These are phyloP conservation scores for Schwanniomyces occidentalis DNA, from an alignment of 805 yeast species.

Conservation along the genomic window DNA sequence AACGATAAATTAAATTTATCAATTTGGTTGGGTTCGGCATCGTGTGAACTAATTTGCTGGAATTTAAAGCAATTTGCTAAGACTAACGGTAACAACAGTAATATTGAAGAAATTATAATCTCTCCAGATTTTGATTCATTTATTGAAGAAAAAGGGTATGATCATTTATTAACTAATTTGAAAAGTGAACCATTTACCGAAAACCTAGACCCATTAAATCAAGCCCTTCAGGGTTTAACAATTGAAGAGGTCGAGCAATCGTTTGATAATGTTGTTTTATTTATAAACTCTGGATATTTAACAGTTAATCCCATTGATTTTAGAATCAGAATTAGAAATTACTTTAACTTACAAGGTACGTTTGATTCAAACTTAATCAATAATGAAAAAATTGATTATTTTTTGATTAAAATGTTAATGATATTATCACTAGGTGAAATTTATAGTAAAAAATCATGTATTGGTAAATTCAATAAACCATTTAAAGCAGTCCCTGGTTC, in stretches of 20 bases:
- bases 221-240: no score
- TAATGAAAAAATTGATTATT: conserved; percentile 12
- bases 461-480: conserved; percentile 6
- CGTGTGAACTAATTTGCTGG: conserved; percentile 27
- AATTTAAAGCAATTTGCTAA: conserved; percentile 18
- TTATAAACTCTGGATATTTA: conserved; percentile 25
- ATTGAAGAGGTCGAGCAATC: conserved; percentile 2
- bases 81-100: conserved; percentile 1
- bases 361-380: conserved; percentile 3
- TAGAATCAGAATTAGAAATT: conserved; percentile 8
- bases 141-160: conserved; percentile 23
- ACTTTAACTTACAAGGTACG: conserved; percentile 14
- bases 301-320: conserved; percentile 23
- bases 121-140: conserved; percentile 24
- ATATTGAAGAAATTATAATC: conserved; percentile 12
- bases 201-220: no score
- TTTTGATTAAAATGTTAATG: conserved; percentile 20
- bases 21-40: conserved; percentile 23
- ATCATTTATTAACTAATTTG: conserved; percentile 10
- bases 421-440: conserved; percentile 23
- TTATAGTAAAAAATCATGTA: conserved; percentile 13
- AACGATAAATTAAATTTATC: conserved; percentile 15
- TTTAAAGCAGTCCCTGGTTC: conserved; percentile 20
- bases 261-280: conserved; percentile 17
- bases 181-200: background rate